Percentiles rank a stretch among this genome's conserved stretches.
Conservation (phyloP, 495 filamentous ascomycete genomes). For the Cercophora samala region DNA sequence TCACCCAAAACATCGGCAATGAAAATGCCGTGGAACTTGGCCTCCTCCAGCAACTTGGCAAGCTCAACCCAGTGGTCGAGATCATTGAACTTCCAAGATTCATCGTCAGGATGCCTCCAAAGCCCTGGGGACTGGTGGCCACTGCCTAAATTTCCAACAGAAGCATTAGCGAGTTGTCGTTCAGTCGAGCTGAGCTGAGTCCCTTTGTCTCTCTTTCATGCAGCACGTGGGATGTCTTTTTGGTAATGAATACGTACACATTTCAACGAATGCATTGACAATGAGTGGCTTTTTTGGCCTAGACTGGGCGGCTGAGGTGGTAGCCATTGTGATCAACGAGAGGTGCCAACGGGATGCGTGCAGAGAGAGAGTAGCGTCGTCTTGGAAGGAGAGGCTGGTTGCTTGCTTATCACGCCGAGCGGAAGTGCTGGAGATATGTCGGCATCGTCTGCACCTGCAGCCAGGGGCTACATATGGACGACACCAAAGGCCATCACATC, state of each 20-base stretch:
- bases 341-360: background rate
- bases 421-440: background rate
- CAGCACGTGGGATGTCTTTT: background rate
- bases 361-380: background rate
- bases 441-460: background rate
- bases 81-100: slow-evolving; percentile 52
- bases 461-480: background rate
- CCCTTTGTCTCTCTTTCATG: background rate
- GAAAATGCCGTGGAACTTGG: slow-evolving; percentile 61
- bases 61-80: slow-evolving; percentile 56
- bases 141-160: slow-evolving; percentile 35
- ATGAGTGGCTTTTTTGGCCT: slow-evolving; percentile 56
- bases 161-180: background rate
- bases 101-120: slow-evolving; percentile 56
- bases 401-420: background rate
- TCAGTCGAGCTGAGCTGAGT: background rate
- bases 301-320: background rate
- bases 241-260: slow-evolving; percentile 31
- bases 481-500: background rate
- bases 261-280: slow-evolving; percentile 64
- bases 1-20: slow-evolving; percentile 43
- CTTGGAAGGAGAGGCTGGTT: background rate
- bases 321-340: background rate
- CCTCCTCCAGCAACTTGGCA: slow-evolving; percentile 55
- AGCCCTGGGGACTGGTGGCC: slow-evolving; percentile 64